Evolutionary conservation across 768 basidiomycete species (phyloP).

Genomic region (Chalciporus chontae): DNA sequence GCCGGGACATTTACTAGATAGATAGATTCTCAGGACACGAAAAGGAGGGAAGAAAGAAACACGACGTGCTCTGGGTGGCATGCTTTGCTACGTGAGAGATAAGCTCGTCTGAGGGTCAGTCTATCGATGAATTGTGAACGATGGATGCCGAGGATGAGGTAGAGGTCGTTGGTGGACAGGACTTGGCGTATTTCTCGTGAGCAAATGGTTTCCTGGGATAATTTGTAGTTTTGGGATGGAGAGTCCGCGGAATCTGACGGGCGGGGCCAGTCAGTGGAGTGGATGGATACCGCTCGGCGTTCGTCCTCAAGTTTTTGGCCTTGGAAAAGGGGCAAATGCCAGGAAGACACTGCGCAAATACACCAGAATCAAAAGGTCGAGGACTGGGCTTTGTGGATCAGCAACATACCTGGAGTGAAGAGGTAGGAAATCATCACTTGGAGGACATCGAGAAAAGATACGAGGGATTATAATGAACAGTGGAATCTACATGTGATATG

Average conservation of each 20-base stretch:
- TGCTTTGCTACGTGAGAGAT: slow-evolving; percentile 66
- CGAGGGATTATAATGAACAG: not conserved
- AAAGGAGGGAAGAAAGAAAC: not conserved
- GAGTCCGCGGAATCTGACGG: slow-evolving; percentile 7
- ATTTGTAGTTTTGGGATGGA: slow-evolving; percentile 1
- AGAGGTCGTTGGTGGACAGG: slow-evolving; percentile 62
- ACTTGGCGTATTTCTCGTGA: slow-evolving; percentile 39
- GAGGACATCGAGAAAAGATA: slow-evolving; percentile 10
- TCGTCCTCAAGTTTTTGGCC: slow-evolving; percentile 35
- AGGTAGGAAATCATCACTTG: slow-evolving; percentile 32
- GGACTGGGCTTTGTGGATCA: no score
- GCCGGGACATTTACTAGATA: slow-evolving; percentile 72
- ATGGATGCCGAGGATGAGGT: slow-evolving; percentile 65
- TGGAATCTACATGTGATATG: slow-evolving; percentile 10
- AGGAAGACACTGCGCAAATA: slow-evolving; percentile 47
- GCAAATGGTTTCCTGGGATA: slow-evolving; percentile 6
- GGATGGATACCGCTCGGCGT: slow-evolving; percentile 33
- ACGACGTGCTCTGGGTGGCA: slow-evolving; percentile 83
- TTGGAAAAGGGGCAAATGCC: slow-evolving; percentile 61
- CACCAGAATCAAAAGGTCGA: not conserved
- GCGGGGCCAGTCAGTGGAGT: slow-evolving; percentile 27
- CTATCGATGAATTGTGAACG: slow-evolving; percentile 52
- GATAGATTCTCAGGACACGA: slow-evolving; percentile 3
- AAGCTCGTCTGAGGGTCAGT: slow-evolving; percentile 66
- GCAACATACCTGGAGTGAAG: slow-evolving; percentile 26